Percentiles rank a stretch among this genome's conserved stretches.
Conservation (phyloP, 169 alveolate genomes). For the Eimeria falciformis region DNA sequence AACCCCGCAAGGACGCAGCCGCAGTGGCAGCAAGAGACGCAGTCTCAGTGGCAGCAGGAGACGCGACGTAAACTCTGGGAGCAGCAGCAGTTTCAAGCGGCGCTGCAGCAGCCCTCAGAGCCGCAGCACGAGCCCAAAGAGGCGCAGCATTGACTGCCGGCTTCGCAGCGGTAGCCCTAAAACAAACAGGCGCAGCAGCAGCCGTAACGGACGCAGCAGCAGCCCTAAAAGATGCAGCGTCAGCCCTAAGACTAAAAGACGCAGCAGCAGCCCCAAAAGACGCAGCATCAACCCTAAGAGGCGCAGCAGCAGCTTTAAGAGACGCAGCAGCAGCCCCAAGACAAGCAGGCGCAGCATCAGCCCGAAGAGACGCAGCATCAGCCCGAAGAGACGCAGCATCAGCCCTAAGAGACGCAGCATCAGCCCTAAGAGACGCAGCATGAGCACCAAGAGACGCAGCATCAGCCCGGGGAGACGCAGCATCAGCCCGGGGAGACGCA, state of each 20-base stretch:
- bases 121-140: too few relatives aligned
- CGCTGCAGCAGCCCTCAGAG: neutral
- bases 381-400: too few relatives aligned
- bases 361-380: constrained; percentile 7
- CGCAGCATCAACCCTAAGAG: neutral
- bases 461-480: constrained; percentile 3
- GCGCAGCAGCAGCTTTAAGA: neutral
- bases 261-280: neutral
- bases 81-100: neutral
- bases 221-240: constrained; percentile 5
- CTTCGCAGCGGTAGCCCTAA: constrained; percentile 5
- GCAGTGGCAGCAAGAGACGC: neutral
- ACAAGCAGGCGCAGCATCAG: neutral
- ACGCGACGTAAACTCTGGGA: neutral
- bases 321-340: neutral
- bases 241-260: too few relatives aligned
- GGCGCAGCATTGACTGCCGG: too few relatives aligned
- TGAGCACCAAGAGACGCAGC: neutral
- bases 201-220: neutral
- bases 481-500: too few relatives aligned
- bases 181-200: neutral
- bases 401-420: neutral
- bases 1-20: neutral
- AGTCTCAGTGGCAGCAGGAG: constrained; percentile 2
- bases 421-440: neutral